phyloP scores from a whole-genome alignment of 768 basidiomycete genomes.

The Tylopilus rubrobrunneus region DNA sequence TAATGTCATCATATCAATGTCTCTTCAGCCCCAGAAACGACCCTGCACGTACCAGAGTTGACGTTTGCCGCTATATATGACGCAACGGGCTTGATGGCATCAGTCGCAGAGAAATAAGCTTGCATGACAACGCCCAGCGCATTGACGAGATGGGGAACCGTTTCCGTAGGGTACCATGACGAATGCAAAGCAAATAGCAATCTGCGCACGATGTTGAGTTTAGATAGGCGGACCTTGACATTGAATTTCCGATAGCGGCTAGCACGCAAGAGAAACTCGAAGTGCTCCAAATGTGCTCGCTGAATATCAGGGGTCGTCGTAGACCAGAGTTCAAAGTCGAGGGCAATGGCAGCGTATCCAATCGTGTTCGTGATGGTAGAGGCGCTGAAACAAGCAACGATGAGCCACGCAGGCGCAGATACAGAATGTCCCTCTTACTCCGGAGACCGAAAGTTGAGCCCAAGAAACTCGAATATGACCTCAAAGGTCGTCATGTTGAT shows the following conservation, averaged over 20 bases:
- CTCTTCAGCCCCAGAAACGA: neutral
- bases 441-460: conserved; percentile 76
- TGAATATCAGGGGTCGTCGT: conserved; percentile 69
- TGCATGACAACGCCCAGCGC: conserved; percentile 59
- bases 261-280: conserved; percentile 63
- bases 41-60: conserved; percentile 49
- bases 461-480: conserved; percentile 80
- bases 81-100: conserved; percentile 79
- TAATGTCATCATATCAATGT: neutral
- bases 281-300: conserved; percentile 75
- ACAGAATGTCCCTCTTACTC: conserved; percentile 48
- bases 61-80: conserved; percentile 83
- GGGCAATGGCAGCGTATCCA: conserved; percentile 78
- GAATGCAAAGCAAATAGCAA: conserved; percentile 81
- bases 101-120: conserved; percentile 66
- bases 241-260: conserved; percentile 81
- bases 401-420: neutral
- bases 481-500: conserved; percentile 82
- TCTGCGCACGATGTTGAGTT: conserved; percentile 67
- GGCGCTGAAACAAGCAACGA: conserved; percentile 41
- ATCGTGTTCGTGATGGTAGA: conserved; percentile 81
- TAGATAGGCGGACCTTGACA: conserved; percentile 64
- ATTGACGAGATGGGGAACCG: conserved; percentile 46
- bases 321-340: conserved; percentile 92
- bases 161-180: conserved; percentile 63